Conservation (phyloP, 164 flowering plant species). For the Vitis amurensis region DNA sequence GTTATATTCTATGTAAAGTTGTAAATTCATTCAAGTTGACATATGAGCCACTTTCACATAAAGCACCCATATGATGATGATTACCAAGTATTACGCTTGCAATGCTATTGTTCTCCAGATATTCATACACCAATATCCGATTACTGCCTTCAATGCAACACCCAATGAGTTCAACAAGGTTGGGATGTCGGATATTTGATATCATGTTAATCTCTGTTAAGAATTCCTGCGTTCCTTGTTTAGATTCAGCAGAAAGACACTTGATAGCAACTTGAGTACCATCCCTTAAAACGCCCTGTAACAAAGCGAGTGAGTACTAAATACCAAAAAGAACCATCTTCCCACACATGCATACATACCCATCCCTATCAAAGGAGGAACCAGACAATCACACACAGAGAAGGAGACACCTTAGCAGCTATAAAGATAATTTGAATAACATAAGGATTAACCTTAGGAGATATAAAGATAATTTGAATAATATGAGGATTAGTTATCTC, state of each 20-base stretch:
- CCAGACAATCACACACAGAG: no score
- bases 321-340: not conserved
- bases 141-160: conserved; percentile 67
- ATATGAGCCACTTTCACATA: not conserved
- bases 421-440: no score
- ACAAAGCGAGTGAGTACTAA: conserved; percentile 4
- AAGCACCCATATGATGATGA: not conserved
- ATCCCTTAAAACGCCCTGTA: conserved; percentile 76
- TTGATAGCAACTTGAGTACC: conserved; percentile 72
- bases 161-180: conserved; percentile 77
- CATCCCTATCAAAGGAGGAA: not conserved
- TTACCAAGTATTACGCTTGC: conserved; percentile 63
- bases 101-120: conserved; percentile 82
- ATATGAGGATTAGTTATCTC: conserved; percentile 14
- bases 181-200: conserved; percentile 67
- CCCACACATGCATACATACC: not conserved
- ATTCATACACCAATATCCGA: conserved; percentile 79
- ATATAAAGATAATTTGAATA: not conserved
- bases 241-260: conserved; percentile 73
- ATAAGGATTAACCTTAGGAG: no score
- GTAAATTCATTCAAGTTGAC: not conserved
- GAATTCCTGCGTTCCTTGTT: conserved; percentile 73
- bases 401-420: no score
- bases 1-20: not conserved
- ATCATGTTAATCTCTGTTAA: conserved; percentile 79